A percentile compares a stretch with the other conserved stretches of the same genome.
phyloP scores from a whole-genome alignment of 306 rosid genomes.

The Boehmeria nivea region DNA sequence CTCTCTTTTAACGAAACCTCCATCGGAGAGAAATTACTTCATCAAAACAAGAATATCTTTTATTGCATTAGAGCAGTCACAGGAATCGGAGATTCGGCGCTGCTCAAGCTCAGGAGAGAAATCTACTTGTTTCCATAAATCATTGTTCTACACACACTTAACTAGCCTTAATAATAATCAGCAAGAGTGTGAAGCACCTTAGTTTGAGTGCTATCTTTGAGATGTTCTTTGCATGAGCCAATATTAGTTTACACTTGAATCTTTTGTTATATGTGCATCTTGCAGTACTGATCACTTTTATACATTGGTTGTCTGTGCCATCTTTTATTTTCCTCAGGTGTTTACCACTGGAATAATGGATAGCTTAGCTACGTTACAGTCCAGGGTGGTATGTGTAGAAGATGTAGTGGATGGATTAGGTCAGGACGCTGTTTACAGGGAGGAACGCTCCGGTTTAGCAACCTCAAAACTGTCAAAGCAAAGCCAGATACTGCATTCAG shows the following conservation, averaged over 20 bases:
- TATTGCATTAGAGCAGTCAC: too few relatives aligned
- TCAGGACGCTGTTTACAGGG: conserved; percentile 44
- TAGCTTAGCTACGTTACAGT: conserved; percentile 58
- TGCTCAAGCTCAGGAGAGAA: too few relatives aligned
- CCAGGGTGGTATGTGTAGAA: conserved; percentile 66
- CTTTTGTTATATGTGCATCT: neutral
- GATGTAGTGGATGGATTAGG: conserved; percentile 51
- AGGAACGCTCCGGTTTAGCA: conserved; percentile 40
- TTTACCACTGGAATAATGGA: conserved; percentile 61
- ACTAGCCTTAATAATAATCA: too few relatives aligned
- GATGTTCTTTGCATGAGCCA: too few relatives aligned
- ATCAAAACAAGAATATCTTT: too few relatives aligned
- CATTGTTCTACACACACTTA: too few relatives aligned
- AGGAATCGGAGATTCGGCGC: too few relatives aligned
- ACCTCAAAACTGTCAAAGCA: conserved; percentile 50
- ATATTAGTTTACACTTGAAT: neutral
- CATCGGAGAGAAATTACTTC: too few relatives aligned
- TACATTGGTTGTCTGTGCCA: neutral
- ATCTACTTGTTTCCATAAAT: too few relatives aligned
- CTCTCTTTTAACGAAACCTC: too few relatives aligned
- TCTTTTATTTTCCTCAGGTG: conserved; percentile 42
- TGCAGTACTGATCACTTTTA: neutral
- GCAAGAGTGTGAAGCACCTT: too few relatives aligned
- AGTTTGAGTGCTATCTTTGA: neutral
- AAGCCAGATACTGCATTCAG: conserved; percentile 46